These are phyloP conservation scores for Neurospora africana DNA, from an alignment of 495 filamentous ascomycete species.

Conservation along the genomic window DNA sequence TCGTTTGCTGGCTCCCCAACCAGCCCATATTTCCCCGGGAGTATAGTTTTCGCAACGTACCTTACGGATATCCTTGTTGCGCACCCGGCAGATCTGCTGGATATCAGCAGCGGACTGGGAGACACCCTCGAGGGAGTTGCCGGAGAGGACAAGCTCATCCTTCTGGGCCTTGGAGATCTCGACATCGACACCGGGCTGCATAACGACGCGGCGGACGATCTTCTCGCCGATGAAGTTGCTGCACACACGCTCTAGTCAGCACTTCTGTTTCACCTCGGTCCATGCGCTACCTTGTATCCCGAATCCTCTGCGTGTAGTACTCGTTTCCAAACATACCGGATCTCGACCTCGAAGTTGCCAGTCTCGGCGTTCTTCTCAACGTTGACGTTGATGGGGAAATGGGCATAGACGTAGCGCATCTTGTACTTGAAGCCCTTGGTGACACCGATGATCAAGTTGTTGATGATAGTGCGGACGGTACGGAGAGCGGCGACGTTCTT, in stretches of 20 bases:
- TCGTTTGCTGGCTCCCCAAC: background rate
- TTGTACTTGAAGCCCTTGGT: constrained; percentile 99
- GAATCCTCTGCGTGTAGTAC: background rate
- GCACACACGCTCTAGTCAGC: constrained; percentile 21
- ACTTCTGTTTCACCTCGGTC: constrained; percentile 4
- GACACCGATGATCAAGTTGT: constrained; percentile 96
- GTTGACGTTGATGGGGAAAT: constrained; percentile 99
- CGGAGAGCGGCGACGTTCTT: constrained; percentile 97
- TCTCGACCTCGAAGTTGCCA: constrained; percentile 82
- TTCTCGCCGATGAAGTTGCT: constrained; percentile 99
- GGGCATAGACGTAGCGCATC: constrained; percentile 99
- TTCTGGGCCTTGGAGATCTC: constrained; percentile 82
- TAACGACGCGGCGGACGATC: constrained; percentile 84
- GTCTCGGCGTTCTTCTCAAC: constrained; percentile 92
- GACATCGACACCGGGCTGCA: constrained; percentile 84
- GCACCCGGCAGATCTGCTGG: constrained; percentile 97
- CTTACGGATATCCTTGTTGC: constrained; percentile 99
- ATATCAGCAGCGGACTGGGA: constrained; percentile 98
- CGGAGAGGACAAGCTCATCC: constrained; percentile 86
- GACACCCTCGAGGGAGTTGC: constrained; percentile 92
- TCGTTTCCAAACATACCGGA: constrained; percentile 60
- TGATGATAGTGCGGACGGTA: constrained; percentile 92
- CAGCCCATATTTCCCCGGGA: background rate
- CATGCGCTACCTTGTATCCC: background rate
- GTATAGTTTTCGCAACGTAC: constrained; percentile 30